Evolutionary conservation across 192 early-diverging fungal genomes (phyloP), one percentile per base, ranked within the genome.

Genomic region (Coemansia sp.): DNA sequence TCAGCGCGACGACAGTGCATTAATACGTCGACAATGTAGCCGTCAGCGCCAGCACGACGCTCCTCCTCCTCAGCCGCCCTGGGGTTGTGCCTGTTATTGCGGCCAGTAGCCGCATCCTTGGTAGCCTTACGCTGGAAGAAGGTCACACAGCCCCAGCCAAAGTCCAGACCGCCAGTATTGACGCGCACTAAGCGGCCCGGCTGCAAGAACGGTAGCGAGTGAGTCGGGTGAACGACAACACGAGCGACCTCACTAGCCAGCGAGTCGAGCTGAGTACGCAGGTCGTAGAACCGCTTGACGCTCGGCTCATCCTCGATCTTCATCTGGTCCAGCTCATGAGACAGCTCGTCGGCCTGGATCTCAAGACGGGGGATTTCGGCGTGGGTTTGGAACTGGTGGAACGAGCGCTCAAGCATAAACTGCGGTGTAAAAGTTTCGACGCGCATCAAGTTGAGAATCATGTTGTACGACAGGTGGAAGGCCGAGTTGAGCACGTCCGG

Each of bases 381-480:
- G 23, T 89, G 86, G 50, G 93, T 94, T 81, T 98, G 96, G 85
- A 94, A 96, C 70, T 97, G 95, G 77, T 89, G 89, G 83, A 99
- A 99, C 72, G 91, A 92, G 30, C 88, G 80, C 77, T 96, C 90
- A 3, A 99, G 84, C 90, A 99, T 97, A 47, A 85, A 93, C 78
- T 99, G 96, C 14, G 93, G 91, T 53, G 88, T 94, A 39, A 98
- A 87, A 9, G 93, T 95, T 80, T 99, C 97, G 23, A 99, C 94
- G 42, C 97, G 88, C 67, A 95, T 83, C 85, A 99, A 76, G 69
- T 98, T 99, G 16, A 99, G 77, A 35, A 99, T 90, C 97, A 99
- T 99, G 76, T 94, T 92, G 84, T 98, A 99, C 26, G 90, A 94
- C 21, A 99, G 75, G 68, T 96, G 95, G 86, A 99, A 99, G 4